Conservation (phyloP, 345 rosid genomes). For the Streptanthus diversifolius region DNA sequence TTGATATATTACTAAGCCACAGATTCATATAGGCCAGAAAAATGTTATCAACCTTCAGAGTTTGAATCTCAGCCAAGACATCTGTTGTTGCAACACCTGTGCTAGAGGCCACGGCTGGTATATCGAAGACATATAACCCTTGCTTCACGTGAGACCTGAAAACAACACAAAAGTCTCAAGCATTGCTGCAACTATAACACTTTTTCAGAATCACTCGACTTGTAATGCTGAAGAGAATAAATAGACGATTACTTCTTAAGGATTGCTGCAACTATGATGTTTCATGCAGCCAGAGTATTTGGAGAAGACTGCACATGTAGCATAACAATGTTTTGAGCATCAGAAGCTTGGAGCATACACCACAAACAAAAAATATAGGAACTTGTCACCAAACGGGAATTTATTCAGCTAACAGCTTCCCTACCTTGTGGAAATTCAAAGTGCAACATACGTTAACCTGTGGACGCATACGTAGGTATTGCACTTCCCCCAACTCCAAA, state of each 20-base stretch:
- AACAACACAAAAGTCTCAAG: conserved; percentile 37
- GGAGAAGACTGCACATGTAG: conserved; percentile 66
- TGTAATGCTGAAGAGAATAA: conserved; percentile 1
- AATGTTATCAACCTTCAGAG: conserved; percentile 60
- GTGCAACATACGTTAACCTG: conserved; percentile 68
- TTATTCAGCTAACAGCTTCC: conserved; percentile 22
- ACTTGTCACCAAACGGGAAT: conserved; percentile 2
- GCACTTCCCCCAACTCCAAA: conserved; percentile 84
- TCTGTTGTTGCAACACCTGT: conserved; percentile 48
- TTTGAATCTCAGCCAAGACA: conserved; percentile 57
- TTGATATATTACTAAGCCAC: conserved; percentile 1
- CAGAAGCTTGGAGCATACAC: neutral
- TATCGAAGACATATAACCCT: conserved; percentile 67
- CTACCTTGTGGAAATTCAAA: conserved; percentile 88
- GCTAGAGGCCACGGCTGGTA: conserved; percentile 64
- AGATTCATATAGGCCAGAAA: neutral
- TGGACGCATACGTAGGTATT: conserved; percentile 72
- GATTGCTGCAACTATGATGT: conserved; percentile 59
- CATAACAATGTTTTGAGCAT: conserved; percentile 32
- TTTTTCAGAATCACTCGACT: conserved; percentile 32
- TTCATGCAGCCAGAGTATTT: conserved; percentile 62
- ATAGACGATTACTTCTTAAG: conserved; percentile 55
- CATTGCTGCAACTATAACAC: conserved; percentile 52
- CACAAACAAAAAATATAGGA: neutral
- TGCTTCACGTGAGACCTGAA: conserved; percentile 65